Evolutionary conservation across 352 stramenopile species (phyloP).

Genomic region (Phytophthora ohioensis): DNA sequence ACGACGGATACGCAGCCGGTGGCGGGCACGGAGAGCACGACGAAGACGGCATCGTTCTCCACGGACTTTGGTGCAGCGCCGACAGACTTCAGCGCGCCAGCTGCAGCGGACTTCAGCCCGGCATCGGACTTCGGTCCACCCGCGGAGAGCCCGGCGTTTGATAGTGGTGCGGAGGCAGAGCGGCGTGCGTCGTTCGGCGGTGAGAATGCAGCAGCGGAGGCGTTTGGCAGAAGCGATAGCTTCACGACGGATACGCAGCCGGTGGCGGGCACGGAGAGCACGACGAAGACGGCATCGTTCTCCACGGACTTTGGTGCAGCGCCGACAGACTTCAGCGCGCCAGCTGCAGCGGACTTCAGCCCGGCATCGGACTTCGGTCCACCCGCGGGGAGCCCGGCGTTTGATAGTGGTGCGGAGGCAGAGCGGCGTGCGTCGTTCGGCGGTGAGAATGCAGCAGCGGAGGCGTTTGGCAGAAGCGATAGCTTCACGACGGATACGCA

Average conservation of each 20-base stretch:
- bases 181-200: not conserved
- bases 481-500: conserved; percentile 7
- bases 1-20: not conserved
- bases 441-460: not conserved
- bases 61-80: not conserved
- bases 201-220: not conserved
- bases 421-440: not conserved
- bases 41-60: not conserved
- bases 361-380: not conserved
- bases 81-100: not conserved
- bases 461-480: not conserved
- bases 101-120: no score
- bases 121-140: not conserved
- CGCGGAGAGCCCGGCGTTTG: not conserved
- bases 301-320: not conserved
- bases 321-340: not conserved
- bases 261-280: not conserved
- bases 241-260: not conserved
- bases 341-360: no score
- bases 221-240: not conserved
- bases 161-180: not conserved
- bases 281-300: not conserved
- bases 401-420: not conserved
- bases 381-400: not conserved
- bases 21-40: not conserved